Evolutionary conservation across 768 basidiomycete genomes (phyloP).

Genomic region (Cystofilobasidium ferigula): DNA sequence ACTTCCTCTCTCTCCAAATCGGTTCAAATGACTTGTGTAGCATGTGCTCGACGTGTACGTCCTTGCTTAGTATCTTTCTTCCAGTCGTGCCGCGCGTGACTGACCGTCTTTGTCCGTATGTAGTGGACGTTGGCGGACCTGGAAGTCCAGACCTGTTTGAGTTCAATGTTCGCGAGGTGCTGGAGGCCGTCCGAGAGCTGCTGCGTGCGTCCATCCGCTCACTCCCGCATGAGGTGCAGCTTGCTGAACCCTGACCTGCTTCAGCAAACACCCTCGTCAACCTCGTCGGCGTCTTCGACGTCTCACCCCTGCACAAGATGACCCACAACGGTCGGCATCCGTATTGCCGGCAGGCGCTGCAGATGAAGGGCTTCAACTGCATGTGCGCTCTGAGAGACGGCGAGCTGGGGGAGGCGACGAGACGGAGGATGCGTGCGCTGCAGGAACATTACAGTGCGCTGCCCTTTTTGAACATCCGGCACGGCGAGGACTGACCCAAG

Average conservation of each 20-base stretch:
- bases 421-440: slow-evolving; percentile 8
- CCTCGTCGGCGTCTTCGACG: slow-evolving; percentile 25
- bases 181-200: slow-evolving; percentile 19
- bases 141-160: slow-evolving; percentile 18
- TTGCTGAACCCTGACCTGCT: no score
- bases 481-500: background rate
- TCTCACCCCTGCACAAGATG: slow-evolving; percentile 18
- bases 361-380: slow-evolving; percentile 14
- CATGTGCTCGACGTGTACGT: background rate
- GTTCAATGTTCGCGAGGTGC: slow-evolving; percentile 6
- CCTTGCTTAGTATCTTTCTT: background rate
- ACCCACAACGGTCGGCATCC: slow-evolving; percentile 12
- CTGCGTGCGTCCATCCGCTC: slow-evolving; percentile 8
- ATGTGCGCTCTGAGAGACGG: slow-evolving; percentile 16
- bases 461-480: background rate
- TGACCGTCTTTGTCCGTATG: background rate
- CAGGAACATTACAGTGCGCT: slow-evolving; percentile 12
- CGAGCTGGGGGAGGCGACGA: slow-evolving; percentile 9
- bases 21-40: slow-evolving; percentile 18
- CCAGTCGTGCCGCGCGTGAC: background rate
- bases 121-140: slow-evolving; percentile 14
- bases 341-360: slow-evolving; percentile 7
- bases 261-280: slow-evolving; percentile 24
- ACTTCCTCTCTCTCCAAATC: slow-evolving; percentile 20
- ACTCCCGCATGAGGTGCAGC: background rate